Base-by-base conservation (phyloP, 1,284 basidiomycete genomes). In the Coriolopsis trogii region DNA sequence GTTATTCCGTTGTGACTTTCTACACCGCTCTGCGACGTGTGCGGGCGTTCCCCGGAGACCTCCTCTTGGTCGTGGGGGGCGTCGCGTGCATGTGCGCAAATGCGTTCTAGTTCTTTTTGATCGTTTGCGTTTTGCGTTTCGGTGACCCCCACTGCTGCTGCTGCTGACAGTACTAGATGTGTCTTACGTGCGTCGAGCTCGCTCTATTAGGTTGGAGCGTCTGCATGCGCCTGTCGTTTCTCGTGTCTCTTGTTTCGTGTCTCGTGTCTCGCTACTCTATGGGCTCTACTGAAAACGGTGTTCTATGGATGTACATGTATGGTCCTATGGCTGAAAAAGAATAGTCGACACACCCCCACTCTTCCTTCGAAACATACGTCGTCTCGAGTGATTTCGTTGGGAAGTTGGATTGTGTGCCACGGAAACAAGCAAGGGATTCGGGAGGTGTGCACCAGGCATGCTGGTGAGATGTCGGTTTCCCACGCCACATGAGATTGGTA, bases 291-390 rank as follows among this genome's bases (percentile, higher is more conserved):
- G 20, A 52, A 53, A 50, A 41, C 47, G 44, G 49, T 52, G 53
- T 53, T 51, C 44, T 51, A 55, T 59, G 53, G 51, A 59, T 59
- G 57, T 59, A 59, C 42, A 55, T 51, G 57, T 59, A 59, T 59
- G 53, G 57, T 53, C 38, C 46, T 59, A 59, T 59, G 53, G 44
- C 47, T 47, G 26, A 36, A 26, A 33, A 25, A 12, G 8, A 20
- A 25, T 21, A 43, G 24, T 49, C 21, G 30, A 48, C 39, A 29
- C 16, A 41, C 29, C 7, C 7, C 39, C 39, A n/a, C n/a, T n/a
- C n/a, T n/a, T n/a, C n/a, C n/a, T n/a, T n/a, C n/a, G n/a, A n/a
- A n/a, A n/a, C n/a, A n/a, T n/a, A n/a, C n/a, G n/a, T n/a, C n/a
- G n/a, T n/a, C n/a, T n/a, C n/a, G n/a, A n/a, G n/a, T n/a, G n/a